Evolutionary conservation across 441 rosid species (phyloP).

Genomic region (Gossypium laxum): DNA sequence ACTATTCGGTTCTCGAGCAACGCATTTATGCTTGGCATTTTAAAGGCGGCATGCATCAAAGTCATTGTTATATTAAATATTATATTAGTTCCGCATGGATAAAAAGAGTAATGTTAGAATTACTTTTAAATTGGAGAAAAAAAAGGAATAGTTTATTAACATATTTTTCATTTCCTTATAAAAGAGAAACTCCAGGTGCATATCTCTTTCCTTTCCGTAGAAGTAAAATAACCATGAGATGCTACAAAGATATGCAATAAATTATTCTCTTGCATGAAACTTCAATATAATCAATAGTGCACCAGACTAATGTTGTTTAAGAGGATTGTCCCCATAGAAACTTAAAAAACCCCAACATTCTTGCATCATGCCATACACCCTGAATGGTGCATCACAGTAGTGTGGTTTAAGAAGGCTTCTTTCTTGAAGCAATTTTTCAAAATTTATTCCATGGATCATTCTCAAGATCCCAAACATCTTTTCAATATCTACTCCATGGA

Average conservation of each 20-base stretch:
- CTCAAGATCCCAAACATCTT: neutral
- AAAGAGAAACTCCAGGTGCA: neutral
- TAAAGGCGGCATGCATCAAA: neutral
- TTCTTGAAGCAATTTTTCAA: neutral
- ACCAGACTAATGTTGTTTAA: neutral
- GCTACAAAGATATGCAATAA: neutral
- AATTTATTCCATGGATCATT: neutral
- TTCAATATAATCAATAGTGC: neutral
- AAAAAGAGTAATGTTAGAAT: neutral
- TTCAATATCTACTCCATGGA: neutral
- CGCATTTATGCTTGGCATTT: neutral
- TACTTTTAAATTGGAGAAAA: neutral
- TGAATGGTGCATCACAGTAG: neutral
- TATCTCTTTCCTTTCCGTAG: neutral
- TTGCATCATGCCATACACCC: neutral
- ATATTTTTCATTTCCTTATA: neutral
- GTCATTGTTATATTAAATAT: neutral
- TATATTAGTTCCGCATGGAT: neutral
- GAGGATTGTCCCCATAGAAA: neutral
- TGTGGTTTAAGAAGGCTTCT: neutral
- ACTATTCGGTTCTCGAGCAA: neutral
- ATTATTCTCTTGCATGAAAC: neutral
- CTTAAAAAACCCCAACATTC: neutral
- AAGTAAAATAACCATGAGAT: neutral
- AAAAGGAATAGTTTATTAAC: neutral